Conservation (phyloP, 2,329 filamentous ascomycete species). For the Coleophoma crateriformis region DNA sequence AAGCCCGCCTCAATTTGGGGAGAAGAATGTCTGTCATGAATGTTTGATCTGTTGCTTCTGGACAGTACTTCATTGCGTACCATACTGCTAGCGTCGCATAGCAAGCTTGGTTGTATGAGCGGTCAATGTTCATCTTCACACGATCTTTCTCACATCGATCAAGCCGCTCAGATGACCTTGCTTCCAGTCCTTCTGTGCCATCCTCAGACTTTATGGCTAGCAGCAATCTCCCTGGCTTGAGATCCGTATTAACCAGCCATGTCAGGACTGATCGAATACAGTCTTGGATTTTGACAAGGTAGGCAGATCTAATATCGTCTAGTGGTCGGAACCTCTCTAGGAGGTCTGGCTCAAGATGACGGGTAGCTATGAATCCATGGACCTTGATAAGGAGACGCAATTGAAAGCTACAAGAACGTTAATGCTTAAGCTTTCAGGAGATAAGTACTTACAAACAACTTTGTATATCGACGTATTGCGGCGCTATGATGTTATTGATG, state of each 20-base stretch:
- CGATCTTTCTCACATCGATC: conserved; percentile 6
- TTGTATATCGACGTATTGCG: conserved; percentile 10
- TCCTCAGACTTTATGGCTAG: conserved; percentile 6
- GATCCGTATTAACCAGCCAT: conserved; percentile 11
- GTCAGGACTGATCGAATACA: conserved; percentile 3
- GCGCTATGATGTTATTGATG: conserved; percentile 10
- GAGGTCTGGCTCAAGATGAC: conserved; percentile 8
- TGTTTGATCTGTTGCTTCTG: conserved; percentile 2
- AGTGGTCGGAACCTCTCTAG: conserved; percentile 5
- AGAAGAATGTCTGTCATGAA: conserved; percentile 5
- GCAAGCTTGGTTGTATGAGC: conserved; percentile 14
- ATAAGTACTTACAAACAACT: conserved; percentile 10
- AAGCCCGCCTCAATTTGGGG: conserved; percentile 5
- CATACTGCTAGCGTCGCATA: conserved; percentile 12
- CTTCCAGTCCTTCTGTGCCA: not conserved
- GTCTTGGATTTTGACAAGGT: conserved; percentile 3
- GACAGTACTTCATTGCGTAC: conserved; percentile 13
- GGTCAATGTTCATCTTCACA: conserved; percentile 7
- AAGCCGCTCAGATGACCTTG: conserved; percentile 6
- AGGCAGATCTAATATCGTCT: conserved; percentile 5
- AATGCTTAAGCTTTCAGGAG: not conserved
- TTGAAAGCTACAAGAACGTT: conserved; percentile 7
- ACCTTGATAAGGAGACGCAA: conserved; percentile 12
- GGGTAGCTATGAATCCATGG: conserved; percentile 7
- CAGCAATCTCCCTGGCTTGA: conserved; percentile 7